phyloP scores from a whole-genome alignment of 2,329 filamentous ascomycete species.

The Verticillium longisporum region DNA sequence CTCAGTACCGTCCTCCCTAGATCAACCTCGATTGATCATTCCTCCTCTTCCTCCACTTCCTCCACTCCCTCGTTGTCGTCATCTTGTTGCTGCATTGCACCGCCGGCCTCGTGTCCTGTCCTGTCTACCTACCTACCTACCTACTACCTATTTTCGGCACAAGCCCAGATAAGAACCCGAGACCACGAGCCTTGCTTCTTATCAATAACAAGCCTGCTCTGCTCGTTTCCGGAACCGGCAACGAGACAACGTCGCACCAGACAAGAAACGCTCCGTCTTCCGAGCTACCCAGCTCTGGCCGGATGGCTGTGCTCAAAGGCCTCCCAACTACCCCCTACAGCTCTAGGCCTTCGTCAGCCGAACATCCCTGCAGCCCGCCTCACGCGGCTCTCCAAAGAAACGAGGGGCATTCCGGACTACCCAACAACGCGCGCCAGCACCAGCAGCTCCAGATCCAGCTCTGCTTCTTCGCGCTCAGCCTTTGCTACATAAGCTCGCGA shows the following conservation, averaged over 20 bases:
- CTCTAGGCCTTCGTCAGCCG: neutral
- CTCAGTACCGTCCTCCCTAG: neutral
- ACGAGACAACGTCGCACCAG: neutral
- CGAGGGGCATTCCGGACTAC: neutral
- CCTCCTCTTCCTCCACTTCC: neutral
- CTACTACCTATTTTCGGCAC: neutral
- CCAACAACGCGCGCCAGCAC: neutral
- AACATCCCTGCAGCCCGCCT: neutral
- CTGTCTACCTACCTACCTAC: too few species aligned
- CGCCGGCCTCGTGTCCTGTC: neutral
- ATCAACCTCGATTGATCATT: neutral
- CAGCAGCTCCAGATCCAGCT: neutral
- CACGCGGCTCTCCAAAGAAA: neutral
- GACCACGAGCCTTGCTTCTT: neutral
- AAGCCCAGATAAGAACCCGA: slow-evolving; percentile 1
- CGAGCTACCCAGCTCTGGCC: slow-evolving; percentile 1
- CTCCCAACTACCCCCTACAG: slow-evolving; percentile 5
- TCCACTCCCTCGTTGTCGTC: neutral
- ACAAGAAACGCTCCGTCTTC: neutral
- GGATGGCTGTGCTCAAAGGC: slow-evolving; percentile 13
- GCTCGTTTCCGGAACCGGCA: neutral
- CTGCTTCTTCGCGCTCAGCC: neutral
- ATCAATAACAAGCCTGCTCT: neutral
- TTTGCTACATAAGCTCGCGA: neutral
- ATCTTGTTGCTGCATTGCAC: neutral